Conservation (phyloP, 306 rosid genomes). For the Acacia crassicarpa region DNA sequence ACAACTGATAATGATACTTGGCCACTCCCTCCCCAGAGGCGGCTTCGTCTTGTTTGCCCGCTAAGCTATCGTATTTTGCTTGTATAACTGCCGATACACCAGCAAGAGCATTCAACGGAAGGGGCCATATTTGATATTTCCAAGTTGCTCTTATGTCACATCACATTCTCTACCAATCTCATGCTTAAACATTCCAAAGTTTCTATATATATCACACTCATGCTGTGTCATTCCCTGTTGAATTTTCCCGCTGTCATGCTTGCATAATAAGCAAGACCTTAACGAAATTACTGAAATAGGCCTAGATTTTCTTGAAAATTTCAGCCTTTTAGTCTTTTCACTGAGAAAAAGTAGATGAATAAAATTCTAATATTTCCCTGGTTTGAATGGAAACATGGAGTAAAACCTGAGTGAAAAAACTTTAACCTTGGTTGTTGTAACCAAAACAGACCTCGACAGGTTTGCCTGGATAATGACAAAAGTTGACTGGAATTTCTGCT, state of each 20-base stretch:
- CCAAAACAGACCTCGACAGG: neutral
- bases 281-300: neutral
- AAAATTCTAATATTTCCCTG: neutral
- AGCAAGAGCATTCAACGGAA: neutral
- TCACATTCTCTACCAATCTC: neutral
- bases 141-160: conserved; percentile 24
- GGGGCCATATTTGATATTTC: neutral
- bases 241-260: neutral
- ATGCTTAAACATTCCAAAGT: neutral
- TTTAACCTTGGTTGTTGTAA: neutral
- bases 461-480: neutral
- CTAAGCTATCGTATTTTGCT: conserved; percentile 16
- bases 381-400: neutral
- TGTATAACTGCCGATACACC: neutral
- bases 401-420: neutral
- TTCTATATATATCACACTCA: neutral
- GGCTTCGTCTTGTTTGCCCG: neutral
- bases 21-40: conserved; percentile 19
- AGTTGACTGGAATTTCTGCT: neutral
- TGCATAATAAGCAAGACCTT: neutral
- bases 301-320: neutral
- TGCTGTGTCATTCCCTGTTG: neutral
- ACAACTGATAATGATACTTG: conserved; percentile 10
- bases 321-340: neutral
- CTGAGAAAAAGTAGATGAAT: neutral